Base-by-base conservation (phyloP, 345 rosid species). In the Bruguiera parviflora region DNA sequence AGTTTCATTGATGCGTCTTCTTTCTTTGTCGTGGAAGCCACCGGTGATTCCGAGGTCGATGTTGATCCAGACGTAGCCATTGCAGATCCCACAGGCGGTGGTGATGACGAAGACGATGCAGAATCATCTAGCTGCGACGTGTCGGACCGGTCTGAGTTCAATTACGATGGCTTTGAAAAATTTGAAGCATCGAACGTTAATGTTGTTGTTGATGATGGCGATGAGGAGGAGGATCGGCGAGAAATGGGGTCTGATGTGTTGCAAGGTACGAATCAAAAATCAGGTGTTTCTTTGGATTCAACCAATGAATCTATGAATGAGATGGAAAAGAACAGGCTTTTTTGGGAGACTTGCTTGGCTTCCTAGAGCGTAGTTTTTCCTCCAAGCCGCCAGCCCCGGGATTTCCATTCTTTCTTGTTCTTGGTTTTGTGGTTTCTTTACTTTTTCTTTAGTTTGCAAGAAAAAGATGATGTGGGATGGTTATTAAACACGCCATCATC, bases 341-440 rank as follows among this genome's bases (percentile, higher is more conserved):
- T 94, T 63, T 94, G 98, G 98, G 97, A 94, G 67, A 65, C 91
- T 43, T 94, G 97, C 59, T 77, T 94, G 79, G 98, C 98, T 27
- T 91, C 95, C 55, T 69, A 43, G 46, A n/a, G 5, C 27, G 33
- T 63, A 27, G 11, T 29, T 29, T 29, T 19, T 32, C 11, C 0
- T 3, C n/a, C 0, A 25, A 13, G 28, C 27, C 59, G 28, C 22
- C 24, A 3, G 59, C 4, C 22, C 59, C 29, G 11, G 28, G 29
- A 22, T n/a, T 21, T 37, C 5, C 59, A 43, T 25, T 6, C 35
- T 49, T 64, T 62, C 33, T 63, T 49, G 53, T 49, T 33, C 33
- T 61, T 61, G 15, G 2, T 58, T 21, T n/a, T 25, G 18, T 21
- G 1, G 11, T 19, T 64, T 33, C 43, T 64, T 39, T 5, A 5